These are phyloP conservation scores for Cnidoscolus chayamansa DNA, from an alignment of 441 rosid species.

Conservation along the genomic window DNA sequence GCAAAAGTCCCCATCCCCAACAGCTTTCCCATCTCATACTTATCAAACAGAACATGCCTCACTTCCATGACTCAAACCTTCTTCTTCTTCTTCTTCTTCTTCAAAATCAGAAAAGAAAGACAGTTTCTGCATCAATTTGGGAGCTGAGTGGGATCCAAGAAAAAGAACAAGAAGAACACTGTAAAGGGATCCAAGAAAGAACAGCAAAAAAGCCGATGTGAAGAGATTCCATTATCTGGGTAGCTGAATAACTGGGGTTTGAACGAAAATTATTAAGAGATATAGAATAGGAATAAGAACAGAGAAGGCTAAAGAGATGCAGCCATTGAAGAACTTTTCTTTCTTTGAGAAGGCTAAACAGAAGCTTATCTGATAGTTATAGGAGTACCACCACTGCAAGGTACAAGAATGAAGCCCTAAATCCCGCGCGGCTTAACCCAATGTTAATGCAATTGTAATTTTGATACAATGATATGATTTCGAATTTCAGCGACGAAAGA, in stretches of 20 bases:
- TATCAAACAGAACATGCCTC: conserved; percentile 48
- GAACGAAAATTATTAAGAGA: background rate
- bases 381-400: no score
- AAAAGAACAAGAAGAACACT: no score
- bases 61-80: conserved; percentile 30
- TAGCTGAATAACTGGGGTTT: background rate
- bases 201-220: conserved; percentile 29
- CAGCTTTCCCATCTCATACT: conserved; percentile 73
- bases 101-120: no score
- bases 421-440: no score
- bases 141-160: conserved; percentile 20
- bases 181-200: background rate
- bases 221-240: conserved; percentile 32
- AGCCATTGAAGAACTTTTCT: conserved; percentile 11
- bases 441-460: no score
- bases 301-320: background rate
- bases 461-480: no score
- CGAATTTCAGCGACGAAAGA: no score
- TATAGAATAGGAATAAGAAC: conserved; percentile 3
- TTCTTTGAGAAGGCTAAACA: no score
- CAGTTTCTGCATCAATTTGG: background rate
- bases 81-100: background rate
- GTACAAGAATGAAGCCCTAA: no score
- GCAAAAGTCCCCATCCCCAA: conserved; percentile 82
- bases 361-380: no score